Percentiles rank a stretch among this genome's conserved stretches.
Conservation (phyloP, 225 moss, liverwort and hornwort genomes). For the Pleurozium schreberi region DNA sequence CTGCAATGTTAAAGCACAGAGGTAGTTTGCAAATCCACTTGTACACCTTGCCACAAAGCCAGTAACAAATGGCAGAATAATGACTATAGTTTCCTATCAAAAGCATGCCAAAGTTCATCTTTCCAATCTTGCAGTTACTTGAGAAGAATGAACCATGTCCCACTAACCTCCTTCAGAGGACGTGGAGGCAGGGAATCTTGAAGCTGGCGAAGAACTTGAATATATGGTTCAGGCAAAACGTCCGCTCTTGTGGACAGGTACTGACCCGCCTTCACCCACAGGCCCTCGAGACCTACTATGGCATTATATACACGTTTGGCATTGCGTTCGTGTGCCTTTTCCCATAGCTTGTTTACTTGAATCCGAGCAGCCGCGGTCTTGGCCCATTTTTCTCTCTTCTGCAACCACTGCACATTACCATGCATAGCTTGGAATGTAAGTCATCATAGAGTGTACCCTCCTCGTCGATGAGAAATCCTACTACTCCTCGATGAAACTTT, state of each 20-base stretch:
- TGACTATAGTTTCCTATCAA: background rate
- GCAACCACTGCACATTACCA: slow-evolving; percentile 45
- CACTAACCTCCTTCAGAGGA: slow-evolving; percentile 60
- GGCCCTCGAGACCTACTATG: slow-evolving; percentile 58
- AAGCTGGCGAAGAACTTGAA: slow-evolving; percentile 61
- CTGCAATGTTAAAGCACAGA: background rate
- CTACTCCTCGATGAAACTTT: background rate
- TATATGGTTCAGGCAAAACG: slow-evolving; percentile 81
- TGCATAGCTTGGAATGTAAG: background rate
- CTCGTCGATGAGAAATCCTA: background rate
- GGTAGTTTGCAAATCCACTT: background rate
- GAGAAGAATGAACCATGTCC: background rate
- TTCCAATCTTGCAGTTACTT: background rate
- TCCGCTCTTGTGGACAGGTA: slow-evolving; percentile 96
- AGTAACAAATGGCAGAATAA: background rate
- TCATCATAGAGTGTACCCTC: background rate
- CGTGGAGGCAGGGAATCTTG: slow-evolving; percentile 95
- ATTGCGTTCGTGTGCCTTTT: slow-evolving; percentile 71
- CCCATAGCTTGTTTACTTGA: slow-evolving; percentile 44
- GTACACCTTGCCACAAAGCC: background rate
- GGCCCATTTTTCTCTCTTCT: slow-evolving; percentile 83
- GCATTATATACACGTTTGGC: slow-evolving; percentile 59
- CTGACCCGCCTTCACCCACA: slow-evolving; percentile 98
- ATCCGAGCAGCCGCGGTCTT: slow-evolving; percentile 19
- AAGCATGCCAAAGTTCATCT: background rate